Evolutionary conservation across 164 flowering plant genomes (phyloP).

Genomic region (Dillenia turbinata): DNA sequence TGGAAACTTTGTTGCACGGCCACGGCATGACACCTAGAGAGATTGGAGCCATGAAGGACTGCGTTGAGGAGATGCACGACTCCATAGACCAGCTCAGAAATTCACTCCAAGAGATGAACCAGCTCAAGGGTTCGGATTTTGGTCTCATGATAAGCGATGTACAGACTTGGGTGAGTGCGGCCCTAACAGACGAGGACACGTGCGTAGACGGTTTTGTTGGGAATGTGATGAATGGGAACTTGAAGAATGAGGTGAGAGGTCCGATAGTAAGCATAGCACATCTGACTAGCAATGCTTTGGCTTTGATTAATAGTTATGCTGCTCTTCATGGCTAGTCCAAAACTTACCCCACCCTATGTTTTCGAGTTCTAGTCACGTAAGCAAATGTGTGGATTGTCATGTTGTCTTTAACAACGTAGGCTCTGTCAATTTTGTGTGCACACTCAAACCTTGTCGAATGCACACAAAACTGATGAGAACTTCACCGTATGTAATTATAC

Average conservation of each 20-base stretch:
- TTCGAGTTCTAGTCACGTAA: not conserved
- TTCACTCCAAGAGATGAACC: conserved; percentile 46
- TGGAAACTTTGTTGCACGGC: conserved; percentile 24
- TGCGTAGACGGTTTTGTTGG: conserved; percentile 61
- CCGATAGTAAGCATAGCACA: conserved; percentile 10
- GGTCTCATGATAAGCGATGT: conserved; percentile 35
- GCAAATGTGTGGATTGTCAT: not conserved
- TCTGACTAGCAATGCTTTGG: conserved; percentile 27
- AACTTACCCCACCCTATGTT: not conserved
- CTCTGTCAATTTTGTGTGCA: not conserved
- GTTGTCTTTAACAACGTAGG: not conserved
- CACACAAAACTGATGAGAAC: not conserved
- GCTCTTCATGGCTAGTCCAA: no score
- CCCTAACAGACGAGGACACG: conserved; percentile 54
- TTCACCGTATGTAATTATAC: no score
- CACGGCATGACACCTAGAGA: conserved; percentile 35
- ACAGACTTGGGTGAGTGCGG: conserved; percentile 84
- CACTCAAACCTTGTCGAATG: not conserved
- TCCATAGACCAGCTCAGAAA: conserved; percentile 35
- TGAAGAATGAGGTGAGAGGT: conserved; percentile 12
- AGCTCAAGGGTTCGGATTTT: conserved; percentile 18
- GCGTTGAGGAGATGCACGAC: conserved; percentile 50
- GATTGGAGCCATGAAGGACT: conserved; percentile 48
- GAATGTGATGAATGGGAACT: conserved; percentile 15
- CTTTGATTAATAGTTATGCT: conserved; percentile 14